Conservation (phyloP, 306 rosid genomes). For the Ormosia semicastrata region DNA sequence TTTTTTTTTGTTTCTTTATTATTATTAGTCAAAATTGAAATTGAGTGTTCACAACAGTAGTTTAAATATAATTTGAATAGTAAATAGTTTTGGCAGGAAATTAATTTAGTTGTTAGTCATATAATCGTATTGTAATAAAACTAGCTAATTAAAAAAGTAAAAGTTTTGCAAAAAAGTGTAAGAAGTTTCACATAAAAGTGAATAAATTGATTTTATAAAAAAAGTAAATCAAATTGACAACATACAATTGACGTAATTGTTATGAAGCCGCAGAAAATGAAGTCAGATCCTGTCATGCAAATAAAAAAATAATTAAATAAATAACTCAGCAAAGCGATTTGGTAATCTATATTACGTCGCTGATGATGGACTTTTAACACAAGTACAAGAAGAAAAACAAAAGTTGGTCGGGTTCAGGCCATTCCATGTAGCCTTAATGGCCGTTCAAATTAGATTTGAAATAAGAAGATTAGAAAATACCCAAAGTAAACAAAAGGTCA, state of each 20-base stretch:
- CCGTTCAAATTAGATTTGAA: background rate
- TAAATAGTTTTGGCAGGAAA: background rate
- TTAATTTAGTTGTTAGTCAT: too few relatives aligned
- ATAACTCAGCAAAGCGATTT: background rate
- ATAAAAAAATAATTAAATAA: background rate
- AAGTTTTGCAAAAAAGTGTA: too few relatives aligned
- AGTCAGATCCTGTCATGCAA: background rate
- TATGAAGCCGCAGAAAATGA: background rate
- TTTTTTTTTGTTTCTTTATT: too few relatives aligned
- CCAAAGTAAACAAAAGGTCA: background rate
- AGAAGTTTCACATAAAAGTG: too few relatives aligned
- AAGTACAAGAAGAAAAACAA: constrained; percentile 3
- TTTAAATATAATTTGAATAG: background rate
- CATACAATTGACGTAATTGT: background rate
- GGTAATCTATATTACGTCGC: constrained; percentile 11
- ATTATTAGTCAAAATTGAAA: too few relatives aligned
- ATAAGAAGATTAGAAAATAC: background rate
- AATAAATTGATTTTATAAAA: too few relatives aligned
- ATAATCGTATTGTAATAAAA: background rate
- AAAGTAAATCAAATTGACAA: background rate
- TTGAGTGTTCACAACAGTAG: too few relatives aligned
- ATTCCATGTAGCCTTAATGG: background rate
- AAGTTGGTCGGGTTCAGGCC: background rate
- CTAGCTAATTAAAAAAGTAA: background rate
- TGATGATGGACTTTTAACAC: background rate